Evolutionary conservation across 306 rosid species (phyloP), one percentile per base, ranked within the genome.

Genomic region (Ziziphus jujuba): DNA sequence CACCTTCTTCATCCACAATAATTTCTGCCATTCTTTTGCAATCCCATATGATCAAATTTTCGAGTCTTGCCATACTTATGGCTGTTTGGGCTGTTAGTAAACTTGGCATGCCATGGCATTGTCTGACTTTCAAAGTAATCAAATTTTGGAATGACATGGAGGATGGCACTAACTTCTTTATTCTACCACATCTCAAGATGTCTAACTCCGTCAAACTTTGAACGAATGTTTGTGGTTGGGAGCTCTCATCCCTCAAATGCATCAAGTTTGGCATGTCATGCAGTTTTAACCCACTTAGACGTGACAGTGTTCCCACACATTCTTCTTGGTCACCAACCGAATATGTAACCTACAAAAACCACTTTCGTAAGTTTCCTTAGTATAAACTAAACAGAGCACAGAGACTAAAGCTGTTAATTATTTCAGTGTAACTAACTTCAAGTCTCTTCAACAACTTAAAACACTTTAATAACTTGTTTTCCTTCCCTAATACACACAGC

Each of bases 81-180:
- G 61, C 76, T 1, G 24, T 16, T 1, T 66, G 8, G 50, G 34
- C 16, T 38, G 76, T 68, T 61, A 81, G 69, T 34, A 76, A 47
- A 65, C 22, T 51, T 28, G 33, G 33, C 33, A 28, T 28, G 2
- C 33, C 33, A 28, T 15, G 10, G 8, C 82, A 81, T 0, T 22
- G 0, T 0, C 0, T 0, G 8, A 76, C 3, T 3, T 0, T 0
- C 23, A 81, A 3, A 3, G 3, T 14, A 12, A 10, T 54, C 8
- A 81, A 49, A 48, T 3, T 5, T 9, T 65, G 44, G 52, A 69
- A 69, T 6, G 72, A 67, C 9, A 23, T 44, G 5, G 63, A 5
- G 52, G 65, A 57, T 7, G 22, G 9, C 3, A 44, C 58, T 8
- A 79, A 45, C 0, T 4, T 50, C 28, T n/a, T 72, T 71, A 79